These are phyloP conservation scores for Neoarthrinium moseri DNA, from an alignment of 2,329 filamentous ascomycete genomes.

Conservation along the genomic window DNA sequence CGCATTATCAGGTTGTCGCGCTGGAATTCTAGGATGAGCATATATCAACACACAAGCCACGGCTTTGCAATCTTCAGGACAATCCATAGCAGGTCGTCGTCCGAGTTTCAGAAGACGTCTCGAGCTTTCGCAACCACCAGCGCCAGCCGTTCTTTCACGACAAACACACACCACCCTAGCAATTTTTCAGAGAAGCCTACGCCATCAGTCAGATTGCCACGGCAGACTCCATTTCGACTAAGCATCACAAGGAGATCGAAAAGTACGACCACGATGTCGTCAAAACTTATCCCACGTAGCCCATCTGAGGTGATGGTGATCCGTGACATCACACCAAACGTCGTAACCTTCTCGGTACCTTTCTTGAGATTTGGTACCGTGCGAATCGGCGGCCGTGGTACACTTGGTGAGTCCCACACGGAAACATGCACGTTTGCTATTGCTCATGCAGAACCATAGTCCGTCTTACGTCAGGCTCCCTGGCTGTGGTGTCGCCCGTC, in stretches of 20 bases:
- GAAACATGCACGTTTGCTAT: no score
- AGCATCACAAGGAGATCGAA: neutral
- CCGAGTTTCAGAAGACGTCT: neutral
- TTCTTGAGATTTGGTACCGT: conserved; percentile 79
- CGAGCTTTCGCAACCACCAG: neutral
- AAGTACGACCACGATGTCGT: conserved; percentile 48
- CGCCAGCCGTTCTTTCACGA: neutral
- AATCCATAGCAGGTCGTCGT: neutral
- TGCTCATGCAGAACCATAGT: conserved; percentile 46
- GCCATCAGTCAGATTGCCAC: neutral
- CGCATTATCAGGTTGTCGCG: no score
- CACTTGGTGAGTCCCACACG: conserved; percentile 67
- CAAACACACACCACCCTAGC: neutral
- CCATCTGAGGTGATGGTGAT: conserved; percentile 88
- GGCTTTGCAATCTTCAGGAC: no score
- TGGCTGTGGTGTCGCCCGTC: conserved; percentile 91
- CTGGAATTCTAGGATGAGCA: conserved; percentile 1
- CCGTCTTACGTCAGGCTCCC: conserved; percentile 70
- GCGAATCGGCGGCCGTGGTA: conserved; percentile 84
- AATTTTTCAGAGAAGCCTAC: neutral
- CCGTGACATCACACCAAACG: conserved; percentile 75
- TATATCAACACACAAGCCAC: conserved; percentile 1
- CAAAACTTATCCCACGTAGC: conserved; percentile 65
- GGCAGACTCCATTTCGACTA: neutral
- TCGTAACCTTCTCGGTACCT: conserved; percentile 78